phyloP scores from a whole-genome alignment of 1,139 yeast species.

The Saccharomycopsis hybrid region DNA sequence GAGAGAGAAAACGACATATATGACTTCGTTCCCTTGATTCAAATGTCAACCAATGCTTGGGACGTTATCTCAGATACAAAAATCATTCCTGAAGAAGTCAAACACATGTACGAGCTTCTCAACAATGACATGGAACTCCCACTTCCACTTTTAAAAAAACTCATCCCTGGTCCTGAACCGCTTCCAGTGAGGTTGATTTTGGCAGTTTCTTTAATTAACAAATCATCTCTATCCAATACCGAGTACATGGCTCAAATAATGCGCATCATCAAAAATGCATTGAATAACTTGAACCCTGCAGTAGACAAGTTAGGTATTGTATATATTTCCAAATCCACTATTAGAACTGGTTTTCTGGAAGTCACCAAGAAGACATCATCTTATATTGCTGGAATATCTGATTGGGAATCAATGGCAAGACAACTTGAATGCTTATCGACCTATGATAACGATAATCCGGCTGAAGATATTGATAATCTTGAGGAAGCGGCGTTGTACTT shows the following conservation, averaged over 20 bases:
- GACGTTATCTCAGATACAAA: slow-evolving; percentile 27
- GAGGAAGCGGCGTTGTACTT: slow-evolving; percentile 78
- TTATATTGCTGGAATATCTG: slow-evolving; percentile 32
- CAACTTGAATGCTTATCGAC: slow-evolving; percentile 8
- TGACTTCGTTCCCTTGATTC: slow-evolving; percentile 34
- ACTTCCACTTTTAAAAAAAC: slow-evolving; percentile 31
- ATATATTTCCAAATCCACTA: slow-evolving; percentile 28
- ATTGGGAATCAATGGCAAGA: slow-evolving; percentile 30
- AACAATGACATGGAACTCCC: slow-evolving; percentile 38
- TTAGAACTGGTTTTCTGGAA: not conserved
- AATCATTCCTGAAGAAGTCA: slow-evolving; percentile 37
- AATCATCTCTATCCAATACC: slow-evolving; percentile 28
- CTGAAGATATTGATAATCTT: slow-evolving; percentile 50
- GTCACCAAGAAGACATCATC: slow-evolving; percentile 1
- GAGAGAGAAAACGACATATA: not conserved
- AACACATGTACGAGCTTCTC: slow-evolving; percentile 31
- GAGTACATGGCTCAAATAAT: slow-evolving; percentile 33
- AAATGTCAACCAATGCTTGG: slow-evolving; percentile 51
- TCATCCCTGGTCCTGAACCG: slow-evolving; percentile 36
- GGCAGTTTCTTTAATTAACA: slow-evolving; percentile 39
- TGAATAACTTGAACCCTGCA: slow-evolving; percentile 31
- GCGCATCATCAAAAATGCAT: slow-evolving; percentile 28
- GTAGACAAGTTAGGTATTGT: slow-evolving; percentile 49
- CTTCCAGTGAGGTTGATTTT: slow-evolving; percentile 44
- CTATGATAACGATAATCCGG: slow-evolving; percentile 20